Conservation (phyloP, 305 asterid species). For the Solanum hybrid region DNA sequence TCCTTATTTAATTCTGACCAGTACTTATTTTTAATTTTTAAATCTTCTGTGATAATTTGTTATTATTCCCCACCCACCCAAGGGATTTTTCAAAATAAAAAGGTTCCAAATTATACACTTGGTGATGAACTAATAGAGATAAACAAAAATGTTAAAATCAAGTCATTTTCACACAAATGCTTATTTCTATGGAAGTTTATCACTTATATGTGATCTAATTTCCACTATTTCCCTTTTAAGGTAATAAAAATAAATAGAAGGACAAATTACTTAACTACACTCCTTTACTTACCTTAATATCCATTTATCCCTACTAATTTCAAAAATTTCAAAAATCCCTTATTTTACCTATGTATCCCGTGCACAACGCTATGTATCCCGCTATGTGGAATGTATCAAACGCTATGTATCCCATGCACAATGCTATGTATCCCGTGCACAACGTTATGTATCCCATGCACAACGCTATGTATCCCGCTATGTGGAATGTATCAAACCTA, state of each 20-base stretch:
- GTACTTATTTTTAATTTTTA: not conserved
- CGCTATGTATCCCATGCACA: too few relatives aligned
- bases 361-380: too few relatives aligned
- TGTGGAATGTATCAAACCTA: too few relatives aligned
- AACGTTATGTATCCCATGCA: too few relatives aligned
- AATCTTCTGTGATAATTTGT: not conserved
- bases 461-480: too few relatives aligned
- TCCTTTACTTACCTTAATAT: too few relatives aligned
- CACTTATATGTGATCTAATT: not conserved
- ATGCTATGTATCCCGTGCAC: too few relatives aligned
- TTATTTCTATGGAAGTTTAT: not conserved
- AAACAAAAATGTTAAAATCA: not conserved
- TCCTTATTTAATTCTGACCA: not conserved
- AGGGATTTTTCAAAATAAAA: not conserved
- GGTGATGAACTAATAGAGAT: not conserved
- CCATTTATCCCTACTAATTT: too few relatives aligned
- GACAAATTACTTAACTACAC: too few relatives aligned
- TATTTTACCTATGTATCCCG: too few relatives aligned
- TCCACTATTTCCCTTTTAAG: not conserved
- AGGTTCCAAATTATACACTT: not conserved
- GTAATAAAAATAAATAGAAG: not conserved
- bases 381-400: too few relatives aligned
- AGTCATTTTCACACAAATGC: not conserved
- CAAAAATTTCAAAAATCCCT: too few relatives aligned
- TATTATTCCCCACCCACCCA: not conserved